Evolutionary conservation across 2,329 filamentous ascomycete genomes (phyloP).

Genomic region (Botryotinia convoluta): DNA sequence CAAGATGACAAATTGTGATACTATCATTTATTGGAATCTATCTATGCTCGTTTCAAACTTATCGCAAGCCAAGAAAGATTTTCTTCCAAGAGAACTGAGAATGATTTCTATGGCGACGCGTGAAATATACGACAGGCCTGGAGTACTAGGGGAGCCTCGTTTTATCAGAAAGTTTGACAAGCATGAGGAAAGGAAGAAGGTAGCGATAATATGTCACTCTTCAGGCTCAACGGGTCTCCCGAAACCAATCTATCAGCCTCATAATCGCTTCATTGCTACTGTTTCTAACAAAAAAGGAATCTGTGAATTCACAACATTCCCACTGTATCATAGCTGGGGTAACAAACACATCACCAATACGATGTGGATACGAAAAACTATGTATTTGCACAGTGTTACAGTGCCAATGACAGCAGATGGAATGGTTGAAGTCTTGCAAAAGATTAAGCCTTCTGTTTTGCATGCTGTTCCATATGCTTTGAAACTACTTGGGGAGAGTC

Average conservation of each 20-base stretch:
- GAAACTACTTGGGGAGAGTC: constrained; percentile 44
- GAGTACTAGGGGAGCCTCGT: background rate
- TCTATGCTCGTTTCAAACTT: constrained; percentile 3
- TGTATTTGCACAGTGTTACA: constrained; percentile 52
- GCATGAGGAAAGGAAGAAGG: constrained; percentile 2
- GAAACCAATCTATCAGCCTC: constrained; percentile 58
- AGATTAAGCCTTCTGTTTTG: constrained; percentile 43
- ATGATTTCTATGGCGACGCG: constrained; percentile 1
- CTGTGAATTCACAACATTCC: constrained; percentile 53
- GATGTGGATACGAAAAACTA: constrained; percentile 48
- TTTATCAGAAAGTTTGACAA: background rate
- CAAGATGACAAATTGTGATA: constrained; percentile 38
- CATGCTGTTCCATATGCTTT: constrained; percentile 51
- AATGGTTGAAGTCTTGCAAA: constrained; percentile 45
- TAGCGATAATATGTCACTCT: constrained; percentile 30
- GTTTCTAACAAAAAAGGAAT: constrained; percentile 28
- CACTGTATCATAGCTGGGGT: constrained; percentile 58
- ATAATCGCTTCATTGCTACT: constrained; percentile 49
- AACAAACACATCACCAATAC: constrained; percentile 53
- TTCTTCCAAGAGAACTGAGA: background rate
- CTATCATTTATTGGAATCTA: constrained; percentile 19
- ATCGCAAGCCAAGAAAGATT: constrained; percentile 9
- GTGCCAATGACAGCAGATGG: constrained; percentile 52
- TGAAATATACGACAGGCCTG: constrained; percentile 1
- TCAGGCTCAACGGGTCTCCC: constrained; percentile 57